Conservation (phyloP, 768 basidiomycete genomes). For the Asterophora lycoperdoides region DNA sequence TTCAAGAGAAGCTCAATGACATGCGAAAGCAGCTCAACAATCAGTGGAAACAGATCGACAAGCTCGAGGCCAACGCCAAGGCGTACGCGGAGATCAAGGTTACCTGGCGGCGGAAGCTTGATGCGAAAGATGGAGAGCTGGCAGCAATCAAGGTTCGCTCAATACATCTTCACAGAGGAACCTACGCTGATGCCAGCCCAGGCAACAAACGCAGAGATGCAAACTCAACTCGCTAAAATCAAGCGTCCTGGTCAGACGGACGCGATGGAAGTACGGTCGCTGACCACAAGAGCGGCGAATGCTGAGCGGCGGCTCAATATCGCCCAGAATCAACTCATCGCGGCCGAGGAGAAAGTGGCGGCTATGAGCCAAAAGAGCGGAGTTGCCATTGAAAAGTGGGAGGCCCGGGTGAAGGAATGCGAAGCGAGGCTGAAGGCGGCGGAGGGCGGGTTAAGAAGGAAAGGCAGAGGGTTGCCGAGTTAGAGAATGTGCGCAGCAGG, state of each 20-base stretch:
- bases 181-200: constrained; percentile 22
- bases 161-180: no score
- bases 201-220: constrained; percentile 72
- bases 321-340: constrained; percentile 76
- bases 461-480: constrained; percentile 69
- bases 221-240: constrained; percentile 59
- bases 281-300: constrained; percentile 70
- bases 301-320: constrained; percentile 87
- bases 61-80: constrained; percentile 84
- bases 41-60: constrained; percentile 90
- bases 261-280: constrained; percentile 64
- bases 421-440: constrained; percentile 75
- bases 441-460: constrained; percentile 89
- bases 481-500: no score
- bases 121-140: constrained; percentile 83
- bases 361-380: constrained; percentile 67
- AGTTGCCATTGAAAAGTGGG: constrained; percentile 84
- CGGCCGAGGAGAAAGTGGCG: constrained; percentile 82
- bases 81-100: constrained; percentile 75
- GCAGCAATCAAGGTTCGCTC: constrained; percentile 67
- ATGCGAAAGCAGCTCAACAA: constrained; percentile 85
- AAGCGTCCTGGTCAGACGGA: constrained; percentile 59
- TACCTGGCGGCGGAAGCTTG: constrained; percentile 78
- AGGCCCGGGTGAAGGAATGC: constrained; percentile 89
- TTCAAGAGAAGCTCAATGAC: constrained; percentile 67